Evolutionary conservation across 2,329 filamentous ascomycete species (phyloP).

Genomic region (Colletotrichum gigasporum): DNA sequence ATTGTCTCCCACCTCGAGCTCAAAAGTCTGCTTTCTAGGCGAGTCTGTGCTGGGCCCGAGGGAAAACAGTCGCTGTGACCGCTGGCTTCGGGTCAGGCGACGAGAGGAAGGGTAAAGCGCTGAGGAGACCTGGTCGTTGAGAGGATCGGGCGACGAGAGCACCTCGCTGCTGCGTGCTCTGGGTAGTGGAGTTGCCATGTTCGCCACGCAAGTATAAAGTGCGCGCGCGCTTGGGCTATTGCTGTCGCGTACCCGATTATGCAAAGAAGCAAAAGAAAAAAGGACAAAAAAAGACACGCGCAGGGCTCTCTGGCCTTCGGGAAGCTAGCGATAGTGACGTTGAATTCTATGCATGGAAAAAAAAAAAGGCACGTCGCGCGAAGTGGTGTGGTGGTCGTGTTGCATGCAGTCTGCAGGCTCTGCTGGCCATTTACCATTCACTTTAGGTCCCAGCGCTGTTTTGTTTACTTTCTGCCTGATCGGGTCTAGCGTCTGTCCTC

Average conservation of each 20-base stretch:
- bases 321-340: slow-evolving; percentile 9
- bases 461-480: slow-evolving; percentile 30
- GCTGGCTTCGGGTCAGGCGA: slow-evolving; percentile 52
- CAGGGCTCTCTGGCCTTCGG: slow-evolving; percentile 13
- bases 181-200: slow-evolving; percentile 42
- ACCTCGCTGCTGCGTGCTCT: slow-evolving; percentile 46
- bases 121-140: slow-evolving; percentile 50
- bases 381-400: slow-evolving; percentile 15
- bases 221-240: slow-evolving; percentile 13
- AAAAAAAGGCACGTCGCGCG: slow-evolving; percentile 23
- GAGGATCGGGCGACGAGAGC: slow-evolving; percentile 62
- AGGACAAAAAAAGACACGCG: not conserved
- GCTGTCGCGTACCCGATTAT: slow-evolving; percentile 3
- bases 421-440: slow-evolving; percentile 17
- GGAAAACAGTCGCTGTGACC: slow-evolving; percentile 48
- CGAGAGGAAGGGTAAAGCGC: slow-evolving; percentile 45
- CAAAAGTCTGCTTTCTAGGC: slow-evolving; percentile 65
- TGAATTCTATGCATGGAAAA: slow-evolving; percentile 23
- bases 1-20: slow-evolving; percentile 63
- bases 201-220: slow-evolving; percentile 31
- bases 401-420: slow-evolving; percentile 5
- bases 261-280: not conserved
- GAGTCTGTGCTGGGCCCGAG: slow-evolving; percentile 46
- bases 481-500: slow-evolving; percentile 2
- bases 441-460: not conserved